phyloP scores from a whole-genome alignment of 179 eudicot genomes.

The Vitellaria paradoxa region DNA sequence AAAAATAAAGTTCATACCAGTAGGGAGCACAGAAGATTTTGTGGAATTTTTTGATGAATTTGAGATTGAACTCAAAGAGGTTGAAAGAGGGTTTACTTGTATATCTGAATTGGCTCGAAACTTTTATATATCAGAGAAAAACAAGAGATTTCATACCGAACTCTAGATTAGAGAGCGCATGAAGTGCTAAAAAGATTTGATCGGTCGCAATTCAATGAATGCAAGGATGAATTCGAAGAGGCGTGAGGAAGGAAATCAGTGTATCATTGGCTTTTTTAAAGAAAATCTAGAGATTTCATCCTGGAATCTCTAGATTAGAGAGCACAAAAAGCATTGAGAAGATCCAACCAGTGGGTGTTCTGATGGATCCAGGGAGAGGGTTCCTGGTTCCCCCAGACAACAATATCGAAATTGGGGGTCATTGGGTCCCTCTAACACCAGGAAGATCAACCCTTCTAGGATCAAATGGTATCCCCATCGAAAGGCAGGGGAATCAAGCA shows the following conservation, averaged over 20 bases:
- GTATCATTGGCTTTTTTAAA: too few species aligned
- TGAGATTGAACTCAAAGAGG: too few species aligned
- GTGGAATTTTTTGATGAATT: too few species aligned
- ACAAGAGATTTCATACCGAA: not conserved
- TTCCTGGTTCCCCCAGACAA: slow-evolving; percentile 16
- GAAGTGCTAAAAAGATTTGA: not conserved
- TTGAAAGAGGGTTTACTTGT: too few species aligned
- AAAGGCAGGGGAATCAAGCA: slow-evolving; percentile 20
- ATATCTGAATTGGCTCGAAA: too few species aligned
- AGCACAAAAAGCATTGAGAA: not conserved
- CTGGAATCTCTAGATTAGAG: slow-evolving; percentile 1
- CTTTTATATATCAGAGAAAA: not conserved
- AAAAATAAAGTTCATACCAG: too few species aligned
- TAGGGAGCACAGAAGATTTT: too few species aligned
- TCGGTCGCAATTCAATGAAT: not conserved
- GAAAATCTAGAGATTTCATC: not conserved
- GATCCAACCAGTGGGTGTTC: not conserved
- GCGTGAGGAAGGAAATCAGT: too few species aligned
- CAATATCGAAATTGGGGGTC: slow-evolving; percentile 23
- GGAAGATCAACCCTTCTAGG: slow-evolving; percentile 15
- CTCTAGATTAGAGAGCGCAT: not conserved
- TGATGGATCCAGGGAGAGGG: slow-evolving; percentile 26
- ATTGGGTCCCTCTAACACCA: slow-evolving; percentile 32
- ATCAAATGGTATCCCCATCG: slow-evolving; percentile 19
- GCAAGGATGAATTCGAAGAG: not conserved